Evolutionary conservation across 768 basidiomycete species (phyloP).

Genomic region (Suillus hirtellus): DNA sequence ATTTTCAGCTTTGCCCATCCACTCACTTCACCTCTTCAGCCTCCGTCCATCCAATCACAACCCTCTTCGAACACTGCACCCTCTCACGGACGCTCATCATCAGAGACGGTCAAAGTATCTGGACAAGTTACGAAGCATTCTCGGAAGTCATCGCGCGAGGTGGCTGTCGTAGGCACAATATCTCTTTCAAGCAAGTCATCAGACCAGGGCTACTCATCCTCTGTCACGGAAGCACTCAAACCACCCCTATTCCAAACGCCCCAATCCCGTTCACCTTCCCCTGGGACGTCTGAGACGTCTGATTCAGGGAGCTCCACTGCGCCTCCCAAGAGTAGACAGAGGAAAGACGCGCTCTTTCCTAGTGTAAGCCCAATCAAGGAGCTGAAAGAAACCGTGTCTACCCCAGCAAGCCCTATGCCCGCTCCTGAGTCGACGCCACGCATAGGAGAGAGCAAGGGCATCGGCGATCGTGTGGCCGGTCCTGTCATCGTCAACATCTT

Average conservation of each 20-base stretch:
- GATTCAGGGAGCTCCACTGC: conserved; percentile 32
- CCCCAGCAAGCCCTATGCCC: conserved; percentile 9
- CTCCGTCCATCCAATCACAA: conserved; percentile 18
- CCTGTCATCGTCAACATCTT: conserved; percentile 58
- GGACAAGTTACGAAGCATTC: conserved; percentile 37
- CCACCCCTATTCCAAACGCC: conserved; percentile 40
- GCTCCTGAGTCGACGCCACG: conserved; percentile 52
- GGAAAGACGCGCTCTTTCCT: conserved; percentile 36
- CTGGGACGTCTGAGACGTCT: conserved; percentile 31
- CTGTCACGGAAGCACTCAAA: conserved; percentile 33
- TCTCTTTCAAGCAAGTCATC: conserved; percentile 28
- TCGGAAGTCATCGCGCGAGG: conserved; percentile 48
- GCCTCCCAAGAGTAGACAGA: conserved; percentile 26
- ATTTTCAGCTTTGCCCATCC: conserved; percentile 56
- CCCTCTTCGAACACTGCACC: conserved; percentile 15
- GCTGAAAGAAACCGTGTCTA: conserved; percentile 19
- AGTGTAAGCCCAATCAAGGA: conserved; percentile 32
- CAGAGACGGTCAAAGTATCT: conserved; percentile 41
- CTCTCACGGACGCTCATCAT: conserved; percentile 48
- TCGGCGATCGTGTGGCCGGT: conserved; percentile 59
- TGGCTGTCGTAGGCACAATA: conserved; percentile 54
- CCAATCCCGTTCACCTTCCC: conserved; percentile 35
- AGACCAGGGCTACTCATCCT: conserved; percentile 29
- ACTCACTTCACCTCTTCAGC: conserved; percentile 43
- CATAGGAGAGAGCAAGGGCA: conserved; percentile 62